These are phyloP conservation scores for Nadsonia commutata DNA, from an alignment of 1,139 yeast species.

Conservation along the genomic window DNA sequence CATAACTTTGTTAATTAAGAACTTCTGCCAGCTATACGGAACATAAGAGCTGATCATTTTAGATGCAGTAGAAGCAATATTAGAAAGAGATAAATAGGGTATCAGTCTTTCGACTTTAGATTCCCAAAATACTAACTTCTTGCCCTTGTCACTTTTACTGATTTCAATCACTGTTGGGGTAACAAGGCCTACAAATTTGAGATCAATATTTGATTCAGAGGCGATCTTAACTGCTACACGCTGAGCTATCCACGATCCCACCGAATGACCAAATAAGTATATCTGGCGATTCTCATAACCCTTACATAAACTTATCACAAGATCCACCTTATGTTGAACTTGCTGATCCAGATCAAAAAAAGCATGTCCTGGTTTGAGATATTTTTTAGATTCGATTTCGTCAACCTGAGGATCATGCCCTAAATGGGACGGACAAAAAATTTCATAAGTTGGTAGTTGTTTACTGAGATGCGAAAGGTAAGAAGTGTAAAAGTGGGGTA, in stretches of 20 bases:
- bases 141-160: slow-evolving; percentile 37
- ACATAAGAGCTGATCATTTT: neutral
- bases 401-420: slow-evolving; percentile 25
- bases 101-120: neutral
- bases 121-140: slow-evolving; percentile 17
- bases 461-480: slow-evolving; percentile 34
- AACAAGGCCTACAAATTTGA: slow-evolving; percentile 37
- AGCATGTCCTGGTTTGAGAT: slow-evolving; percentile 11
- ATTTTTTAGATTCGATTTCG: slow-evolving; percentile 15
- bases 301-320: slow-evolving; percentile 7
- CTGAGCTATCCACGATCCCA: slow-evolving; percentile 46
- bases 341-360: slow-evolving; percentile 35
- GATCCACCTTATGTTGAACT: slow-evolving; percentile 24
- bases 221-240: slow-evolving; percentile 25
- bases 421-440: slow-evolving; percentile 41
- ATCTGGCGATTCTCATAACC: neutral
- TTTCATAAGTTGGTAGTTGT: slow-evolving; percentile 31
- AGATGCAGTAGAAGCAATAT: neutral
- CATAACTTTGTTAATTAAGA: slow-evolving; percentile 8
- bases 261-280: slow-evolving; percentile 35
- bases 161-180: slow-evolving; percentile 53
- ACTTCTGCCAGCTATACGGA: slow-evolving; percentile 1
- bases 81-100: neutral
- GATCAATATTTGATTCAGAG: slow-evolving; percentile 11
- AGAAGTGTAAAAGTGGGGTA: slow-evolving; percentile 40